Base-by-base conservation (phyloP, 2,329 filamentous ascomycete species). In the Sporothrix inflata region DNA sequence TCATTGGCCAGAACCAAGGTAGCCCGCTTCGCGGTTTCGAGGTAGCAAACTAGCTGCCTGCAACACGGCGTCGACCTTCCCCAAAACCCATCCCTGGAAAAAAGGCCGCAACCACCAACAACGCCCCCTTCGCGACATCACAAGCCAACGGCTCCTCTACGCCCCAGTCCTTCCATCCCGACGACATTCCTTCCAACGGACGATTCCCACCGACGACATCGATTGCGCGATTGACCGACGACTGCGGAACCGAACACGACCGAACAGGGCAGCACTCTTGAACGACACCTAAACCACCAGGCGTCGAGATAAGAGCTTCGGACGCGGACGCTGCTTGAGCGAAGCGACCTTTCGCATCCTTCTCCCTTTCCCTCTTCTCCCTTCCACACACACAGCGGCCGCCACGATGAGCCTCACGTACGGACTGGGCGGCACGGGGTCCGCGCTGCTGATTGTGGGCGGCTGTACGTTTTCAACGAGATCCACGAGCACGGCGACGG, bases 371-470 rank as follows among this genome's bases (percentile, higher is more conserved):
- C n/a, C 11, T 21, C 21, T 45, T 9, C 12, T 11, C 16, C 6
- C 60, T 14, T 45, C 21, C 40, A 24, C 12, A 8, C 12, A 65
- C 40, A 47, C 60, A 27, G 21, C 7, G 51, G n/a, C 63, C 42
- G n/a, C n/a, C 9, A 34, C 65, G 9, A 95, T 95, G 92, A 90
- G 90, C 87, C 86, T 92, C 80, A 84, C 80, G 74, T 94, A 95
- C 84, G 89, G 90, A 78, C 82, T 89, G 78, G 90, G 91, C 82
- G 88, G 89, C 82, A 86, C 89, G 79, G 87, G 87, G 78, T 87
- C 90, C 77, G 89, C 92, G 79, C 84, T 94, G 78, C 84, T 87
- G 72, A 86, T 96, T 74, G 89, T 94, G 78, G 93, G 91, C 86
- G 85, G 90, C 82, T 96, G 93, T 97, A 88, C 82, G 93, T 84